phyloP scores from a whole-genome alignment of 2,329 filamentous ascomycete species.

The Calonectria henricotiae region DNA sequence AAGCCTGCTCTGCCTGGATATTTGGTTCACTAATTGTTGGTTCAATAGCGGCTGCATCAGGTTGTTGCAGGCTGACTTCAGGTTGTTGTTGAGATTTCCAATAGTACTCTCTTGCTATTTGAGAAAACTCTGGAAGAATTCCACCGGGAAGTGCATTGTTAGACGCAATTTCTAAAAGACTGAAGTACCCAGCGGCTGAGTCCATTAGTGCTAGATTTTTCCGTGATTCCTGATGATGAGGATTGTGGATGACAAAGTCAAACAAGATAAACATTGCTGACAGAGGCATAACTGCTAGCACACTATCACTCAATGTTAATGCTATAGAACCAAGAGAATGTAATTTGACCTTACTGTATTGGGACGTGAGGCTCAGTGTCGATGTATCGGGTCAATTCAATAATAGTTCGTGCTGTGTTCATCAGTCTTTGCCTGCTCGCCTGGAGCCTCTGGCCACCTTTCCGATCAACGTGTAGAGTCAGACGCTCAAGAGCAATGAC shows the following conservation, averaged over 20 bases:
- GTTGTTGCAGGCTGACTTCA: not conserved
- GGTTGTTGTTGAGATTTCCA: conserved; percentile 1
- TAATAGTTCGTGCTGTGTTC: conserved; percentile 53
- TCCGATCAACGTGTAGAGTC: not conserved
- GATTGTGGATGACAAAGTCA: conserved; percentile 21
- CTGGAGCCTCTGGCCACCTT: not conserved
- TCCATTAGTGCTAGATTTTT: conserved; percentile 11
- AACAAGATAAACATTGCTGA: conserved; percentile 18
- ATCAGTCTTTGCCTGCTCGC: conserved; percentile 35
- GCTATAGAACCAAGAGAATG: not conserved
- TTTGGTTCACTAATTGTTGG: not conserved
- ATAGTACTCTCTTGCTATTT: conserved; percentile 15
- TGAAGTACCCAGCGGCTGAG: conserved; percentile 6
- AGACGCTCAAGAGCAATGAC: conserved; percentile 12
- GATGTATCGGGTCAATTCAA: conserved; percentile 57
- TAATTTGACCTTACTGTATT: conserved; percentile 52
- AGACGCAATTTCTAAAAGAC: conserved; percentile 1
- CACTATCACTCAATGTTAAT: not conserved
- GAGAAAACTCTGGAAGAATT: conserved; percentile 2
- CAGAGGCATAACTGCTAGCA: conserved; percentile 6
- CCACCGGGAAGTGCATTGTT: not conserved
- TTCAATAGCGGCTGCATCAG: not conserved
- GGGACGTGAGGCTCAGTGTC: conserved; percentile 56
- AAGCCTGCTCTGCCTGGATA: not conserved
- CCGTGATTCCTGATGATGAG: conserved; percentile 11